Base-by-base conservation (phyloP, 441 rosid genomes). In the Corymbia citriodora region DNA sequence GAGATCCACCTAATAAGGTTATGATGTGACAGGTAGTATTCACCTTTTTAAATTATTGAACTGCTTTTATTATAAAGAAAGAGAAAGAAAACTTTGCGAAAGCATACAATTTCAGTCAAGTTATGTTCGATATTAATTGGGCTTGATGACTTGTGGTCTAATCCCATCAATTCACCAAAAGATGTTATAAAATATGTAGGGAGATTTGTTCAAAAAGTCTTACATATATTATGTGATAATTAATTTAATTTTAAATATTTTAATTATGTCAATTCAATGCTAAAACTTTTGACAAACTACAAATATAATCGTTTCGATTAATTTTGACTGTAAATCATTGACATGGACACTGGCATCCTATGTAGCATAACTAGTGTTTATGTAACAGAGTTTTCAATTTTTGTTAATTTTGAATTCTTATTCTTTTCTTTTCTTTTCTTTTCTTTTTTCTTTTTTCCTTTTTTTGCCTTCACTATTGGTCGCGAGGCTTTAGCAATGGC, bases 271-370 rank as follows among this genome's bases (percentile, higher is more conserved):
- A 40, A 40, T 40, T 40, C 40, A 40, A 40, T 40, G 1, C 40
- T 40, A 40, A 40, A 40, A 40, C 5, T 40, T 40, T 40, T 40
- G 40, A 40, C 5, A 40, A 40, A 40, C 3, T 40, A 40, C 5
- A 40, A 40, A 40, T 40, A 57, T 57, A 57, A 1, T 57, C 29
- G 23, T 2, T 57, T 57, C 10, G 0, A 57, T 23, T 29, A 57
- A 4, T 57, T 57, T 57, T 9, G 2, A 23, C 0, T 9, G 23
- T 0, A 57, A 57, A 57, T 57, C 29, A 57, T 1, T 57, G 0
- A 23, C 3, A 0, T 23, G 4, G 0, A 23, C 1, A 57, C 0
- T 0, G 0, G 1, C 0, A 0, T 23, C 23, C 2, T 57, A 57
- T 27, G 21, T 23, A 0, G 1, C 6, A 57, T 9, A 23, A 57